Base-by-base conservation (phyloP, 495 filamentous ascomycete genomes). In the Talaromyces nanjingensis region DNA sequence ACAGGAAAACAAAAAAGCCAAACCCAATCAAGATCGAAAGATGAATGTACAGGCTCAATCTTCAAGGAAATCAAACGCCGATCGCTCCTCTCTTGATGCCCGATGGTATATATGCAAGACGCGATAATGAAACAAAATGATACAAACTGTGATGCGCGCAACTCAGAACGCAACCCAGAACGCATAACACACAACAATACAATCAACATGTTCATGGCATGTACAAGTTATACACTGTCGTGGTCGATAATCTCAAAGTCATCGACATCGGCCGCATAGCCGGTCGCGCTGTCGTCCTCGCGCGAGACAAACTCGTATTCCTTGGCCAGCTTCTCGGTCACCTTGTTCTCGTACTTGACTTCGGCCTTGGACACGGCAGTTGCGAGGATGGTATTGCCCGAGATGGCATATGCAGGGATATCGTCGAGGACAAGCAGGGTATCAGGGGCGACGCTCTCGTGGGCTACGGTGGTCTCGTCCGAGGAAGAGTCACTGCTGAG, bases 231-330 rank as follows among this genome's bases (percentile, higher is more conserved):
- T 9, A 69, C 59, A n/a, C 66, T 63, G 45, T 68, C 65, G 52
- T 64, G 68, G 53, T 72, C 69, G 20, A 80, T 71, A 57, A 80
- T 63, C 66, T 78, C 75, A 60, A 80, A 80, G 55, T 77, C 76
- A 42, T 76, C 76, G 18, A 77, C 74, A 57, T 77, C 77, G 11
- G 74, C 73, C 6, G 71, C 64, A 68, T 76, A 74, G 58, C 74
- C 75, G 20, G 29, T 22, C 27, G 55, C 62, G 20, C 71, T 67
- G 55, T 78, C 80, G 45, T 72, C 75, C 65, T 81, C 80, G 3
- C 65, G 65, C 39, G 78, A 71, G 49, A 86, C 74, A 53, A 86
- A 75, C 68, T 86, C 83, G 66, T 86, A 86, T 67, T 86, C 83
- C 72, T 81, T 82, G 69, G 85, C 76, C 24, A 86, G 70, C 71